A percentile compares a stretch with the other conserved stretches of the same genome.
Conservation (phyloP, 768 basidiomycete genomes). For the Rhodotorula kratochvilovae region DNA sequence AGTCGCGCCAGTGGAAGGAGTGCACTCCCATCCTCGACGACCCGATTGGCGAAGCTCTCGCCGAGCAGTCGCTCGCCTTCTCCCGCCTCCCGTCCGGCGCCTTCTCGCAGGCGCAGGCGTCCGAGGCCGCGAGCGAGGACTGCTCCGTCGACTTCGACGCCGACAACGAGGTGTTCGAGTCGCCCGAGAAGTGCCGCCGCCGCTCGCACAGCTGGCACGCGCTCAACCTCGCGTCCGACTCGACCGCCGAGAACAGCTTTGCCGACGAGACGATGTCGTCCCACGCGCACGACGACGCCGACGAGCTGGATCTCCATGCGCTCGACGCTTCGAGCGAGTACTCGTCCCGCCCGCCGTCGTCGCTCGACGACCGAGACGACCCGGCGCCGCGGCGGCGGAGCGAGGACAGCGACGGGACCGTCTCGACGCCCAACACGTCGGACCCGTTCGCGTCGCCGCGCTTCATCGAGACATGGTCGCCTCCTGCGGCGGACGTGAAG, state of each 20-base stretch:
- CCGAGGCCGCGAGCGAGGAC: neutral
- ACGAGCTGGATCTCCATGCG: neutral
- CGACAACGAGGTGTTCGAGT: neutral
- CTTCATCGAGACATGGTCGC: neutral
- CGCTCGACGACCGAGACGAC: neutral
- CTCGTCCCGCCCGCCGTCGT: neutral
- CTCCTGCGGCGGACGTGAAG: neutral
- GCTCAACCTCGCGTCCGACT: neutral
- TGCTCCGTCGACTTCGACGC: too few relatives aligned
- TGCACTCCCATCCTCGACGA: conserved; percentile 10
- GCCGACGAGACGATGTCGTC: neutral
- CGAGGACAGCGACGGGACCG: neutral
- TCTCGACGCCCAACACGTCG: conserved; percentile 8
- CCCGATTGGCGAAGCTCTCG: neutral
- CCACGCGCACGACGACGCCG: neutral
- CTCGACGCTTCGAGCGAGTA: neutral
- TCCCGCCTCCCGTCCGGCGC: neutral
- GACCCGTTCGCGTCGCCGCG: neutral
- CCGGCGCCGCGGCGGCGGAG: neutral
- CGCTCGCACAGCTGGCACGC: conserved; percentile 9
- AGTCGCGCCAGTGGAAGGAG: conserved; percentile 9
- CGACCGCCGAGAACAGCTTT: neutral
- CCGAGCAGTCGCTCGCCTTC: neutral
- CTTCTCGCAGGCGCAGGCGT: neutral
- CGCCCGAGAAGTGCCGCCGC: neutral